Percentiles rank a stretch among this genome's conserved stretches.
Evolutionary conservation across 345 rosid genomes (phyloP).

Genomic region (Camelina sativa): DNA sequence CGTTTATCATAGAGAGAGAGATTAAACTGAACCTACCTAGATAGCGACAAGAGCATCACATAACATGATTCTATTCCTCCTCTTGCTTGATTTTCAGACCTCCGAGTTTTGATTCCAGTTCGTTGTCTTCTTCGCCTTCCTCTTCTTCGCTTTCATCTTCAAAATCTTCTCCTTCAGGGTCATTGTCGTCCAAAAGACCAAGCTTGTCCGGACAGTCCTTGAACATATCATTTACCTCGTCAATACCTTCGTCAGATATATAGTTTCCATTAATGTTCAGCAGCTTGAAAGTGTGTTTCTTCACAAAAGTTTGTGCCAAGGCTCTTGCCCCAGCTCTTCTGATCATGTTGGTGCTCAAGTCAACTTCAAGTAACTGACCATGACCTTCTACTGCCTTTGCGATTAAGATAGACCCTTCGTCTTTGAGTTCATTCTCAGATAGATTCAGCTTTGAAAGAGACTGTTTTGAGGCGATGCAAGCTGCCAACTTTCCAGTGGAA

Average conservation of each 20-base stretch:
- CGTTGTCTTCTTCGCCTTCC: conserved; percentile 62
- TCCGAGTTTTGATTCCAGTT: conserved; percentile 74
- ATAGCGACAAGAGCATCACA: conserved; percentile 20
- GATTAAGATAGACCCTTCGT: conserved; percentile 78
- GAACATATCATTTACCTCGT: conserved; percentile 74
- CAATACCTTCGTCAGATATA: conserved; percentile 86
- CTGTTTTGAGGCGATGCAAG: conserved; percentile 68
- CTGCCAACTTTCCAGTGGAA: conserved; percentile 56
- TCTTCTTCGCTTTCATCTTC: conserved; percentile 67
- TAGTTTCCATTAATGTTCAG: conserved; percentile 72
- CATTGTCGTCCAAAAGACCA: conserved; percentile 79
- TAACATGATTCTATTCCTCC: conserved; percentile 41
- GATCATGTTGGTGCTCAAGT: conserved; percentile 64
- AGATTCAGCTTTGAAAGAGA: conserved; percentile 71
- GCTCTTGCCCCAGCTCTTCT: conserved; percentile 77
- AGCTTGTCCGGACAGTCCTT: conserved; percentile 58
- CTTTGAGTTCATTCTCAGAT: conserved; percentile 88
- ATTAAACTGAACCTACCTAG: conserved; percentile 33
- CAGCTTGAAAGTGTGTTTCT: conserved; percentile 62
- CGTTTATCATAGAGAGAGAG: conserved; percentile 10
- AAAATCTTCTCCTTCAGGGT: conserved; percentile 76
- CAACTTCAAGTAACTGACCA: conserved; percentile 69
- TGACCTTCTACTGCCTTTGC: conserved; percentile 74
- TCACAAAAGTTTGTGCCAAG: conserved; percentile 64
- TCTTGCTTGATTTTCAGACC: conserved; percentile 66